Percentiles rank a stretch among this genome's conserved stretches.
Conservation (phyloP, 257 asterid genomes). For the Solanum commersonii region DNA sequence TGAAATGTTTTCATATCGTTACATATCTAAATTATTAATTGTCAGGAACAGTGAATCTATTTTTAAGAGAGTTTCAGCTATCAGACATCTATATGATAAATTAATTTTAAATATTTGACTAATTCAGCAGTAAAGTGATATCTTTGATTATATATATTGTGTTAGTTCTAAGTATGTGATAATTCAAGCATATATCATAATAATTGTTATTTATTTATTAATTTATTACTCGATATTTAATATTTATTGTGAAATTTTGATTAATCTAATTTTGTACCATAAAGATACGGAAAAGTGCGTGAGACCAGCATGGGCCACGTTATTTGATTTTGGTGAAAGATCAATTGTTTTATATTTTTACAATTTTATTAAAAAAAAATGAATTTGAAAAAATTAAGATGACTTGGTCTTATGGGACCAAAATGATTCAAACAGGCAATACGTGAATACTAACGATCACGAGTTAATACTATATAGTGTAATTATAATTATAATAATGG, state of each 20-base stretch:
- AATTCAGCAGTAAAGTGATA: too few species aligned
- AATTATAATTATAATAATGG: not conserved
- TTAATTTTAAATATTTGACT: too few species aligned
- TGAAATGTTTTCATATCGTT: too few species aligned
- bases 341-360: not conserved
- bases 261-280: not conserved
- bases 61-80: too few species aligned
- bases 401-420: not conserved
- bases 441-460: not conserved
- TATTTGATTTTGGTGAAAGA: not conserved
- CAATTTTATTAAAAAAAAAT: not conserved
- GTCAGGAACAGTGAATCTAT: too few species aligned
- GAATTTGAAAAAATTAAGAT: not conserved
- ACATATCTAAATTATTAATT: too few species aligned
- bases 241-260: not conserved
- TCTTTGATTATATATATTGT: not conserved
- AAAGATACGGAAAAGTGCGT: too few species aligned
- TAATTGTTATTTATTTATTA: not conserved
- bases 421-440: not conserved
- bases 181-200: not conserved
- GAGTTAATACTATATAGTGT: not conserved
- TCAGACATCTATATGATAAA: not conserved
- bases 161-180: not conserved
- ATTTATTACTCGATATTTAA: not conserved
- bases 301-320: not conserved